Evolutionary conservation across 495 filamentous ascomycete genomes (phyloP), one percentile per base, ranked within the genome.

Genomic region (Penicillium lividum): DNA sequence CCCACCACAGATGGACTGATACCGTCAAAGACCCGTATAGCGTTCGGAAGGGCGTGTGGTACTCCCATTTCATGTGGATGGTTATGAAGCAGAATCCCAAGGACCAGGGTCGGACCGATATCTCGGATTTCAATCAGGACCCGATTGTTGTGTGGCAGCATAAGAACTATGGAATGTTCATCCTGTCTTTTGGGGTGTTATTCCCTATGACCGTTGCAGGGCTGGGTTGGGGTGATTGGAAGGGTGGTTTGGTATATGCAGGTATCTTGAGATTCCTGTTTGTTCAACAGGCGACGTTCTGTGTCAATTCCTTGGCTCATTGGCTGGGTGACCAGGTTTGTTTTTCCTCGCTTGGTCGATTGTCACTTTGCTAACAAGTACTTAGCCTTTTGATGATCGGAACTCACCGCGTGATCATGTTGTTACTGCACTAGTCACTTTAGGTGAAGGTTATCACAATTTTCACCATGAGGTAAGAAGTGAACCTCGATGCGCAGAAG

Each of bases 21-120:
- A 97, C 93, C 65, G 87, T 90, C 52, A 96, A 96, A 77, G 93
- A 97, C 63, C 93, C 93, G 22, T 97, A 97, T 77, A 92, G 87
- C 51, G 93, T 97, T 59, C 87, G 90, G 73, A 97, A 97, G 82
- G 92, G 92, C 47, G 80, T 94, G 4, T 73, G 92, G 62, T 97
- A 97, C 81, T 93, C 90, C 48, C 92, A 97, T 76, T 79, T 97
- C 51, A 91, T 91, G 72, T 85, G 83, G 84, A 92, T 93, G 89
- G 75, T 90, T 56, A 80, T 93, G 79, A 90, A 91, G 77, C 89
- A 93, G 73, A 91, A 92, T 75, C 89, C 89, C 44, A 89, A 89
- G 75, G 81, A 86, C 31, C 86, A 87, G 62, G 92, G 92, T 68
- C 88, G 92, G 51, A 94, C 90, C 65, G 92, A 97, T 71, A 96